phyloP scores from a whole-genome alignment of 352 stramenopile genomes.

The Globisporangium cystogenes region DNA sequence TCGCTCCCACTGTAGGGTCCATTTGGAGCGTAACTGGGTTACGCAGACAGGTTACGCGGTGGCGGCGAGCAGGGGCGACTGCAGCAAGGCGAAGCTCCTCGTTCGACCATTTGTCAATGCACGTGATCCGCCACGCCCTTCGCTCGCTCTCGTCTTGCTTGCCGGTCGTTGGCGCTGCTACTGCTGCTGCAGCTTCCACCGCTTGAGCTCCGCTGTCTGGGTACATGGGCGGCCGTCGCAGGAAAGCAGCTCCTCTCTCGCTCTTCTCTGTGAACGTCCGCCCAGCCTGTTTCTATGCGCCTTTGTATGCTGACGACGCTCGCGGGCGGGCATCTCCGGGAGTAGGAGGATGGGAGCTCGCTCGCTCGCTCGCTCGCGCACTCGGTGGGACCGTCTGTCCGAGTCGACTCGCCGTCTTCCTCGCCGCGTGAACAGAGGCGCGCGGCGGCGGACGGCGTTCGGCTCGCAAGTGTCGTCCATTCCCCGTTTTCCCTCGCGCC shows the following conservation, averaged over 20 bases:
- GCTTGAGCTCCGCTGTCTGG: not conserved
- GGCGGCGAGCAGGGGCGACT: no score
- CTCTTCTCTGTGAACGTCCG: not conserved
- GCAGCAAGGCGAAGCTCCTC: no score
- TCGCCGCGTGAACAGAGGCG: not conserved
- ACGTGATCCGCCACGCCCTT: no score
- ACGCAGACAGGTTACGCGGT: no score
- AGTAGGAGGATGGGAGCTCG: not conserved
- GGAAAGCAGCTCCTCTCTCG: not conserved
- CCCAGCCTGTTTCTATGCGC: not conserved
- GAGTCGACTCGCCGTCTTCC: not conserved
- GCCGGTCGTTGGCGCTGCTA: no score
- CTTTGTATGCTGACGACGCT: not conserved
- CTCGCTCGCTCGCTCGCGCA: not conserved
- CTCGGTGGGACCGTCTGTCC: slow-evolving; percentile 1
- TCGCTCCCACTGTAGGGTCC: not conserved
- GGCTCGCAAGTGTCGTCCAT: not conserved
- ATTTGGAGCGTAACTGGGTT: not conserved
- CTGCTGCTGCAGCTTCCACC: no score
- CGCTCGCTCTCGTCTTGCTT: no score
- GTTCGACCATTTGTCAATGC: no score
- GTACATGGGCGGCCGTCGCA: not conserved
- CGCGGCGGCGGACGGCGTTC: not conserved
- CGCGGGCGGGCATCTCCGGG: not conserved
- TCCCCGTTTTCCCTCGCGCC: slow-evolving; percentile 1